Conservation (phyloP, 192 early-diverging fungal species). For the Coemansia sp. region DNA sequence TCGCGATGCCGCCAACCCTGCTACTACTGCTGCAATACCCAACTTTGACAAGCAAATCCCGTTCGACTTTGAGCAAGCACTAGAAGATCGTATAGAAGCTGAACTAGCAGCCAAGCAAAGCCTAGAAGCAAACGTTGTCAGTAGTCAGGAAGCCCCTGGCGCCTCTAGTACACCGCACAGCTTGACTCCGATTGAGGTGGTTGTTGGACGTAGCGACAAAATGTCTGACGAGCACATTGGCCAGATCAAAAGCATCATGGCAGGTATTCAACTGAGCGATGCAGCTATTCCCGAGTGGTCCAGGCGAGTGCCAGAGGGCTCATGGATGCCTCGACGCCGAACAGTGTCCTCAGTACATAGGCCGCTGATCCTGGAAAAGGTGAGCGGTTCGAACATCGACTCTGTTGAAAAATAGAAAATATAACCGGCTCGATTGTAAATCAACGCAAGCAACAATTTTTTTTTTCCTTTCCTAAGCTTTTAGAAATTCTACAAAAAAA, state of each 20-base stretch:
- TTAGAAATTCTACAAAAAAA: constrained; percentile 2
- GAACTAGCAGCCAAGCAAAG: constrained; percentile 15
- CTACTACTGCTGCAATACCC: neutral
- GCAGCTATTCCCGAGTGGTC: constrained; percentile 51
- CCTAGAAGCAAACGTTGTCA: neutral
- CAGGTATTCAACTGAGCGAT: constrained; percentile 41
- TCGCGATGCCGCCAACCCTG: neutral
- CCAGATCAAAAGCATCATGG: constrained; percentile 51
- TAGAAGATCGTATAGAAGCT: constrained; percentile 22
- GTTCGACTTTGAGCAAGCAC: constrained; percentile 18
- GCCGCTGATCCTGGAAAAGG: constrained; percentile 1
- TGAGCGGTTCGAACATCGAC: neutral
- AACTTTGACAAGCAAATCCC: neutral
- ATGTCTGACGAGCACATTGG: constrained; percentile 44
- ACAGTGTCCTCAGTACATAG: constrained; percentile 7
- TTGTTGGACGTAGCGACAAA: constrained; percentile 1
- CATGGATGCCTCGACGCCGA: constrained; percentile 51
- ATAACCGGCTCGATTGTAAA: too few relatives aligned
- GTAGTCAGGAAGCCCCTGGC: neutral
- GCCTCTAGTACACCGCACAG: neutral
- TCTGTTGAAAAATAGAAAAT: too few relatives aligned
- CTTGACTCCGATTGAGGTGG: constrained; percentile 25
- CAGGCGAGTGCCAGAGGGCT: constrained; percentile 35
- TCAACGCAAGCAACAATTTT: too few relatives aligned
- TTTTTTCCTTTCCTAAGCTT: neutral